Evolutionary conservation across 352 stramenopile species (phyloP).

Genomic region (Pythium folliculosum): DNA sequence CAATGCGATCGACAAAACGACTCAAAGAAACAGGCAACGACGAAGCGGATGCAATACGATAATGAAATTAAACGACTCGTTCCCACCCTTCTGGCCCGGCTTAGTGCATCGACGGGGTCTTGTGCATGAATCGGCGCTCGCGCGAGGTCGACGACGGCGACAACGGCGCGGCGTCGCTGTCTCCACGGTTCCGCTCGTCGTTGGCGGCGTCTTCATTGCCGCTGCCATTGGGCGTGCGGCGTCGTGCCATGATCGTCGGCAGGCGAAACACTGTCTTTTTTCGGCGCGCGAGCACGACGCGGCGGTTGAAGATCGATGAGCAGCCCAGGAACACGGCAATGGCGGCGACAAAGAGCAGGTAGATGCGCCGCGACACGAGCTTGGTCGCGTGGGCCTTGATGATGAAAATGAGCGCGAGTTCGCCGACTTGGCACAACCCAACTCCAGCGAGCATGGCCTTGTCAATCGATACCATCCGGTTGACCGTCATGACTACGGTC

Average conservation of each 20-base stretch:
- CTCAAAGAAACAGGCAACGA: neutral
- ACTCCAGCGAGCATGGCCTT: slow-evolving; percentile 76
- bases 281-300: slow-evolving; percentile 60
- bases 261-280: slow-evolving; percentile 58
- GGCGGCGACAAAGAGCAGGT: slow-evolving; percentile 79
- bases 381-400: slow-evolving; percentile 87
- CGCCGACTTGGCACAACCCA: slow-evolving; percentile 81
- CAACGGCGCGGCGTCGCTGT: slow-evolving; percentile 12
- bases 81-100: neutral
- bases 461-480: slow-evolving; percentile 60
- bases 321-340: slow-evolving; percentile 84
- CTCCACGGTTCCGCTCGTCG: slow-evolving; percentile 9
- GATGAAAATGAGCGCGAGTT: slow-evolving; percentile 89
- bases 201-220: neutral
- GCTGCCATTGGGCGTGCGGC: neutral
- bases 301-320: slow-evolving; percentile 78
- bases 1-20: neutral
- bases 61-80: neutral
- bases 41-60: neutral
- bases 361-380: slow-evolving; percentile 79
- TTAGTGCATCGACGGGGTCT: slow-evolving; percentile 11
- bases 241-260: slow-evolving; percentile 32
- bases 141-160: slow-evolving; percentile 16
- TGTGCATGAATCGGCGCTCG: slow-evolving; percentile 17
- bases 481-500: slow-evolving; percentile 80